Percentiles rank a stretch among this genome's conserved stretches.
These are phyloP conservation scores for Akanthomyces muscarius DNA, from an alignment of 2,329 filamentous ascomycete genomes.

Conservation along the genomic window DNA sequence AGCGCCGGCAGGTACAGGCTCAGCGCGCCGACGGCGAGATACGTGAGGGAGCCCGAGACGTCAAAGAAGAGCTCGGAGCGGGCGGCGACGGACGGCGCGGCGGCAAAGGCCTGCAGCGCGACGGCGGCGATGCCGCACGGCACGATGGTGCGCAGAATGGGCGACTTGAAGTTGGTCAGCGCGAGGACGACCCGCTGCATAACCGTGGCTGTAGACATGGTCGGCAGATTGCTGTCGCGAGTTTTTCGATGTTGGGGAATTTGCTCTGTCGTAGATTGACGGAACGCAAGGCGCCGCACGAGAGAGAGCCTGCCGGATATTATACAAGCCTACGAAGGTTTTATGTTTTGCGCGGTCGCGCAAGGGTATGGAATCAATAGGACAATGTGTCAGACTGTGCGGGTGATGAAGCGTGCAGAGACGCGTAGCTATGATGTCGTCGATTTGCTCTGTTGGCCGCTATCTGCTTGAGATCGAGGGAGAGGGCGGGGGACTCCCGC, in stretches of 20 bases:
- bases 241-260: not conserved
- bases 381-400: too few species aligned
- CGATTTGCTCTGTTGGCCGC: not conserved
- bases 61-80: conserved; percentile 67
- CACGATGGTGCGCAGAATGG: conserved; percentile 59
- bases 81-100: conserved; percentile 56
- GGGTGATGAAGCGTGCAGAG: not conserved
- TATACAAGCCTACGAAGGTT: too few species aligned
- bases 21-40: conserved; percentile 59
- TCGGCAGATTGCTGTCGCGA: too few species aligned
- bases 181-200: conserved; percentile 42
- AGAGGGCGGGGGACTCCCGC: not conserved
- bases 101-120: conserved; percentile 58
- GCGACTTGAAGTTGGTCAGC: conserved; percentile 57
- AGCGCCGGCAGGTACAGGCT: conserved; percentile 59
- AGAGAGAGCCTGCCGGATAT: too few species aligned
- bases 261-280: not conserved
- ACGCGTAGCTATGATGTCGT: conserved; percentile 10
- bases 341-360: not conserved
- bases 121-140: conserved; percentile 60
- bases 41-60: conserved; percentile 61
- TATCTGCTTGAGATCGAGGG: not conserved
- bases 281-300: not conserved
- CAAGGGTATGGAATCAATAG: not conserved
- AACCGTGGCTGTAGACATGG: conserved; percentile 5